Base-by-base conservation (phyloP, 331 rosid genomes). In the Rhamnella rubrinervis region DNA sequence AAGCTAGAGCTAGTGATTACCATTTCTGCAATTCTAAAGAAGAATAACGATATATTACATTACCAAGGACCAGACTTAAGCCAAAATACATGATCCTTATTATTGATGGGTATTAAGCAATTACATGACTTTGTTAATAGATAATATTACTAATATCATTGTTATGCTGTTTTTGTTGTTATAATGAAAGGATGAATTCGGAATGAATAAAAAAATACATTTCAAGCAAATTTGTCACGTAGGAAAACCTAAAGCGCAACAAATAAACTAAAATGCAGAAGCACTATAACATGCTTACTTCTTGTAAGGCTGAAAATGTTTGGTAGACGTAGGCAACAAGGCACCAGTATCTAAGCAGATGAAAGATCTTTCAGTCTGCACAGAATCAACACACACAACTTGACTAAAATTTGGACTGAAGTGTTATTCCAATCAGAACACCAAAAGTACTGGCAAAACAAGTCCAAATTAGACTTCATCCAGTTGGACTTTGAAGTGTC, bases 341-440 rank as follows among this genome's bases (percentile, higher is more conserved):
- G 98, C 96, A 66, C 95, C 98, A 63, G 98, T 93, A 81, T 93
- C 97, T 31, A 81, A 82, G 85, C 98, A 93, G 71, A 88, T 73
- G 78, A 91, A 82, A 65, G 85, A 75, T 85, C 96, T 82, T 81
- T 91, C 98, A 63, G 75, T 63, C 98, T 93, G 92, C 86, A 75
- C 72, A 79, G 63, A 38, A 60, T 71, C 78, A 85, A 76, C 60
- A 62, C 66, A 66, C 51, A 52, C 61, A 71, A 35, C 58, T 66
- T 68, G 60, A 53, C 39, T 44, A 1, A 8, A 8, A 8, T 44
- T 44, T 44, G 11, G 49, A 14, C 49, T 44, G 49, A 44, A 53
- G 25, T 53, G 58, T 7, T 18, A n/a, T 18, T 53, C 23, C 58
- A 52, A 52, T 52, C 23, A 5, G n/a, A 53, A 7, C 58, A 53